Base-by-base conservation (phyloP, 805 yeast genomes). In the Pichia deserticola region DNA sequence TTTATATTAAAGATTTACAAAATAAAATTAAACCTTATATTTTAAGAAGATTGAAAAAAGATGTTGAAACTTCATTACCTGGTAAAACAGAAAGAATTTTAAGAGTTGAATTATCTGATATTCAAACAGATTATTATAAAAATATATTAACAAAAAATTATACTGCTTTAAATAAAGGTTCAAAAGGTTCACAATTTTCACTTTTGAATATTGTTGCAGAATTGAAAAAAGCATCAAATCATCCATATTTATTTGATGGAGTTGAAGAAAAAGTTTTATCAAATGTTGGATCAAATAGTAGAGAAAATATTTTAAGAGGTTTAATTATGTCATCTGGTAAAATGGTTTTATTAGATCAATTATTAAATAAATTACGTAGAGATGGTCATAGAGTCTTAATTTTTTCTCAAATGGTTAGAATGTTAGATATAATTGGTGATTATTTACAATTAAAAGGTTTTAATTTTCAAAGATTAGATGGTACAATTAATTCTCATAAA, bases 251-350 rank as follows among this genome's bases (percentile, higher is more conserved):
- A 49, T 93, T 93, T 68, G 97, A 90, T 58, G 85, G 84, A 51
- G 98, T 96, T 2, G 99, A 93, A 67, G 86, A 84, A 32, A 77
- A 84, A 51, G 89, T 93, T 35, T 69, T 85, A 52, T 71, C 82
- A 12, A 82, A 82, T 52, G 82, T 82, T 35, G 77, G 76, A 40
- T 73, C 76, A 38, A 74, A 89, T 1, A 77, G 97, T 1, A 77
- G 97, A 52, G 97, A 92, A 58, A 87, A 82, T 56, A 76, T 86
- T 25, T 69, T 93, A 39, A 81, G 89, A 62, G 99, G 99, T 13
- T 72, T 93, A 73, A 87, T 93, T 56, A 93, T 93, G 99, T 87
- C 95, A 15, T 87, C 96, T 7, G 99, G 99, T 60, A 93, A 93
- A 64, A 93, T 93, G 99, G 99, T 93, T 7, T 74, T 93, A 44